Conservation (phyloP, 2,329 filamentous ascomycete genomes). For the Diaporthe sp. region DNA sequence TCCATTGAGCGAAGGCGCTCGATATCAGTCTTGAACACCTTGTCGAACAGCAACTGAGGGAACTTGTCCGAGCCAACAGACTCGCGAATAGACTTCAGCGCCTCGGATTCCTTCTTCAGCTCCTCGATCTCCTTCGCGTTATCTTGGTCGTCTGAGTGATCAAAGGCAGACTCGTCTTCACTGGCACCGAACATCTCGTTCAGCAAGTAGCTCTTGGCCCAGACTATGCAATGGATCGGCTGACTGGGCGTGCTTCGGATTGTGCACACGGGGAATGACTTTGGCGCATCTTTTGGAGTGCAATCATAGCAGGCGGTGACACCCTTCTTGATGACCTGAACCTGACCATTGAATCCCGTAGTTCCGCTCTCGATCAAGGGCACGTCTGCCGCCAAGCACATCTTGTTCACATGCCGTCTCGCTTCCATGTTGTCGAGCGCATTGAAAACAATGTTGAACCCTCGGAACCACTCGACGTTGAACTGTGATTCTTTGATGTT, state of each 20-base stretch:
- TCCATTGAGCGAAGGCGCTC: conserved; percentile 86
- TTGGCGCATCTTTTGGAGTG: conserved; percentile 88
- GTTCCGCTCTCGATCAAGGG: conserved; percentile 97
- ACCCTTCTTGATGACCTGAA: conserved; percentile 95
- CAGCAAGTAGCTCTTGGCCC: conserved; percentile 96
- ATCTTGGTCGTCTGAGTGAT: conserved; percentile 83
- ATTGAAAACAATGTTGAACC: conserved; percentile 92
- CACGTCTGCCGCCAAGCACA: conserved; percentile 93
- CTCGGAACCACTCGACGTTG: conserved; percentile 87
- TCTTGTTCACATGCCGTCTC: conserved; percentile 93
- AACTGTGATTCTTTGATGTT: conserved; percentile 95
- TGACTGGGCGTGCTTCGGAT: conserved; percentile 97
- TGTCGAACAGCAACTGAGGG: conserved; percentile 86
- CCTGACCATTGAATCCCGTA: conserved; percentile 97
- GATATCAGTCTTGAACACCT: conserved; percentile 91
- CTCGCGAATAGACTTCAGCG: conserved; percentile 84
- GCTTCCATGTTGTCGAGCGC: conserved; percentile 96
- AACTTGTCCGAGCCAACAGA: conserved; percentile 86
- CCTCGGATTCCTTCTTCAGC: conserved; percentile 85
- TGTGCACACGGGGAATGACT: conserved; percentile 95
- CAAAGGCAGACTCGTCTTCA: conserved; percentile 87
- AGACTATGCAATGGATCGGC: conserved; percentile 98
- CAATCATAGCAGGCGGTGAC: conserved; percentile 97
- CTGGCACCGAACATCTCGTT: conserved; percentile 95
- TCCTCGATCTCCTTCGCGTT: conserved; percentile 92